These are phyloP conservation scores for Hygrophila difformis DNA, from an alignment of 257 asterid genomes.

Conservation along the genomic window DNA sequence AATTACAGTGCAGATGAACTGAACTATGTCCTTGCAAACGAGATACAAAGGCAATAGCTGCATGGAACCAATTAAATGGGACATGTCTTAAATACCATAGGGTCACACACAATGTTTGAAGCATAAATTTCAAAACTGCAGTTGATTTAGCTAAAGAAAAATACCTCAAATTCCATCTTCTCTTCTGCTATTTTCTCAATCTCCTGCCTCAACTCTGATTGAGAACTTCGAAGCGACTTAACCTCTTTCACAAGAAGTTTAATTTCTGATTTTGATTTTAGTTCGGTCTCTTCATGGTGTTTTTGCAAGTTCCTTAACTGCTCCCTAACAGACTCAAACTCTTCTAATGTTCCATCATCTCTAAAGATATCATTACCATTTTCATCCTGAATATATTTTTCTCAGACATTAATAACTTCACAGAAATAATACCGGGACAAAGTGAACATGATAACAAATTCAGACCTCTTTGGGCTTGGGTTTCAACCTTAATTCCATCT, in stretches of 20 bases:
- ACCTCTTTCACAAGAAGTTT: constrained; percentile 55
- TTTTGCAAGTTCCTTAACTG: constrained; percentile 40
- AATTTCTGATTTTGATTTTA: constrained; percentile 40
- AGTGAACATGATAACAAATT: constrained; percentile 12
- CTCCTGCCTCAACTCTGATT: constrained; percentile 45
- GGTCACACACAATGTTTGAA: neutral
- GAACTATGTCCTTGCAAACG: too few relatives aligned
- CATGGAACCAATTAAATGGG: too few relatives aligned
- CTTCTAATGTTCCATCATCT: constrained; percentile 42
- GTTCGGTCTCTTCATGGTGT: constrained; percentile 32
- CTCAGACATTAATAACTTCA: constrained; percentile 9
- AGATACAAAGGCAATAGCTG: too few relatives aligned
- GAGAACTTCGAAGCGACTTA: constrained; percentile 53
- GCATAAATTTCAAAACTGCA: constrained; percentile 10
- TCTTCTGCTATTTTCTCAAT: constrained; percentile 38
- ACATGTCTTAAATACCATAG: too few relatives aligned
- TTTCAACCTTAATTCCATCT: constrained; percentile 42
- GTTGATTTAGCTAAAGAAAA: constrained; percentile 2
- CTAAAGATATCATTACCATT: constrained; percentile 22
- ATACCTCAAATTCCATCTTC: constrained; percentile 41
- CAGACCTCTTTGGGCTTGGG: constrained; percentile 49
- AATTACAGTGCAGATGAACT: neutral
- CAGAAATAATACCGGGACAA: constrained; percentile 4
- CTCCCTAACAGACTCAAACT: constrained; percentile 40
- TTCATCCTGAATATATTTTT: constrained; percentile 30